Conservation (phyloP, 2,329 filamentous ascomycete genomes). For the Hymenoscyphus fraxineus region DNA sequence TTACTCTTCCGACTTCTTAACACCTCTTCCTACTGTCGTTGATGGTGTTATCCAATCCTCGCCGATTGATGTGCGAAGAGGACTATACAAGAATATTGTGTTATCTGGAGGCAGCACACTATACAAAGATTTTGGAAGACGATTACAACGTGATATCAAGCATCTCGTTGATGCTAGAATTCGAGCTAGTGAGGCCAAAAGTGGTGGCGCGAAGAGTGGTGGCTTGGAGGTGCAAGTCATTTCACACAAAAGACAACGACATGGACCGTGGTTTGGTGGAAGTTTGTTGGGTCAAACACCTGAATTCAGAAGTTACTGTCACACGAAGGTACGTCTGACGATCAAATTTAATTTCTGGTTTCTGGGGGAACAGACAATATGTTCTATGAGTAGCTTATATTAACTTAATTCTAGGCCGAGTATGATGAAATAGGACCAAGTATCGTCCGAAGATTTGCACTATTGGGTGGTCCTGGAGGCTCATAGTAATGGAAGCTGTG, state of each 20-base stretch:
- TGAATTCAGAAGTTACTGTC: conserved; percentile 97
- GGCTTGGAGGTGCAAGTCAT: conserved; percentile 96
- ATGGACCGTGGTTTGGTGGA: conserved; percentile 98
- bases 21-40: conserved; percentile 88
- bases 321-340: conserved; percentile 62
- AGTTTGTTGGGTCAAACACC: conserved; percentile 95
- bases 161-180: conserved; percentile 93
- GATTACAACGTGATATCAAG: conserved; percentile 95
- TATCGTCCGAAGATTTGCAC: conserved; percentile 90
- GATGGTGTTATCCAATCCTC: conserved; percentile 97
- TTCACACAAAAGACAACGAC: conserved; percentile 92
- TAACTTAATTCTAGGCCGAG: conserved; percentile 15
- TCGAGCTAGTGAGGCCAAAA: conserved; percentile 83
- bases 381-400: not conserved
- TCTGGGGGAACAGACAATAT: not conserved
- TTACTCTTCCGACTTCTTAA: conserved; percentile 97
- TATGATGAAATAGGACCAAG: conserved; percentile 29
- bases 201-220: conserved; percentile 83
- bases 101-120: conserved; percentile 93
- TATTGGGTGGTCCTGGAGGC: conserved; percentile 86
- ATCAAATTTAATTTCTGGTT: not conserved
- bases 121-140: conserved; percentile 96
- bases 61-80: conserved; percentile 93
- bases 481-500: conserved; percentile 37
- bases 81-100: conserved; percentile 99